Conservation (phyloP, 768 basidiomycete species). For the Rhodotorula paludigena region DNA sequence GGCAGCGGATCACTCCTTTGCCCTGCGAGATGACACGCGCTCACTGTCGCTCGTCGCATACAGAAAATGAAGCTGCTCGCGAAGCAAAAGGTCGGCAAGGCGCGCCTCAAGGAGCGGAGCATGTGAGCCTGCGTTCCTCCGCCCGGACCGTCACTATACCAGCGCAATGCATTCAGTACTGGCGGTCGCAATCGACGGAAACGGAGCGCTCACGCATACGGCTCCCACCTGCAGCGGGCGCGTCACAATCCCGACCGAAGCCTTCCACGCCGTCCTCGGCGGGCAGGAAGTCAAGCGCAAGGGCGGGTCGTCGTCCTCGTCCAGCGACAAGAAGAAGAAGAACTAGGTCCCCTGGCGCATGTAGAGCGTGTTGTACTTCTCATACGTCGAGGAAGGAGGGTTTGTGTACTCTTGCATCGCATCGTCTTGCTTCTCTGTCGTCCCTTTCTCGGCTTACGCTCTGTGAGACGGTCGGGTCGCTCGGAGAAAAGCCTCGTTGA, state of each 20-base stretch:
- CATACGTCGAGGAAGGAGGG: not conserved
- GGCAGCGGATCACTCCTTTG: no score
- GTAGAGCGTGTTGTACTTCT: no score
- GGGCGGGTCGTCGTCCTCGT: constrained; percentile 2
- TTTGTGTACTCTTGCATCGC: not conserved
- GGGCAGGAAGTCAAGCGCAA: constrained; percentile 41
- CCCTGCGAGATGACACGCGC: constrained; percentile 61
- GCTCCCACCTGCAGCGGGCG: constrained; percentile 14
- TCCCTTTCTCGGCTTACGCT: no score
- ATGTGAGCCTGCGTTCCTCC: constrained; percentile 49
- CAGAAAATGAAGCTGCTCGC: constrained; percentile 52
- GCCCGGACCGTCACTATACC: no score
- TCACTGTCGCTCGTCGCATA: not conserved
- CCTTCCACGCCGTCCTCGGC: constrained; percentile 80
- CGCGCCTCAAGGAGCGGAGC: constrained; percentile 74
- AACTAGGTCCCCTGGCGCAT: not conserved
- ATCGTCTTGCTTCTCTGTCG: no score
- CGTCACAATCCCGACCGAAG: constrained; percentile 72
- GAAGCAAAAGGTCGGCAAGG: constrained; percentile 85
- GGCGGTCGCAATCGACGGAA: no score
- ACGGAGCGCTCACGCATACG: constrained; percentile 46
- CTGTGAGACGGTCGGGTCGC: no score
- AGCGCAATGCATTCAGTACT: no score
- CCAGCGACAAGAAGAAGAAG: not conserved
- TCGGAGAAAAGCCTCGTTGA: no score